Base-by-base conservation (phyloP, 306 rosid genomes). In the Arachis stenosperma region DNA sequence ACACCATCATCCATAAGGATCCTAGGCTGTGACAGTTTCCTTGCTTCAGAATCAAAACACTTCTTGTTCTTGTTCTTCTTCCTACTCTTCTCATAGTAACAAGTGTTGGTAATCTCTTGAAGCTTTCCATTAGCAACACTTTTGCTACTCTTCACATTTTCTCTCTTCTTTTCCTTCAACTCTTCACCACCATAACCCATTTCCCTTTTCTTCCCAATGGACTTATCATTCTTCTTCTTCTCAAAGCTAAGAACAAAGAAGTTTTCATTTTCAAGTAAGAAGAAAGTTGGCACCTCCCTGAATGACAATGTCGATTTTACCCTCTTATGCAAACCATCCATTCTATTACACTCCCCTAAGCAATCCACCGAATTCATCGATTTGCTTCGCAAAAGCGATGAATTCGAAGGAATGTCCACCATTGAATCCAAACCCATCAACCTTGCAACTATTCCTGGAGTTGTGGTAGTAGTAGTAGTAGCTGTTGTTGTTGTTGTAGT, bases 341-440 rank as follows among this genome's bases (percentile, higher is more conserved):
- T 65, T 40, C 71, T 17, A 61, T 81, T 83, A 57, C 60, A 59
- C n/a, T 81, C 87, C 36, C 69, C 74, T 11, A 86, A 81, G 70
- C 74, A 72, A 13, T 91, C 94, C 48, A 80, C 64, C 40, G 84
- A 90, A 64, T 82, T 85, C 92, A 90, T 71, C 57, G 97, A 91
- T 64, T 75, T 72, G 85, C 88, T 84, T 1, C 90, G 84, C 0
- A 79, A 76, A 70, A 86, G 71, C 46, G 78, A 79, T 51, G 78
- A 79, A 57, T 29, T 65, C 33, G 69, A 29, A 56, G 73, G 64
- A 3, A 58, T 7, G 14, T 86, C 93, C 8, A 78, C 89, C 80
- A 86, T 77, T 11, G 90, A 73, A 6, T 90, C 97, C 81, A 92
- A 84, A 52, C 98, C 98, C 96, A 92, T 92, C 7, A 90, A 79